Base-by-base conservation (phyloP, 768 basidiomycete genomes). In the Rhodotorula paludigena region DNA sequence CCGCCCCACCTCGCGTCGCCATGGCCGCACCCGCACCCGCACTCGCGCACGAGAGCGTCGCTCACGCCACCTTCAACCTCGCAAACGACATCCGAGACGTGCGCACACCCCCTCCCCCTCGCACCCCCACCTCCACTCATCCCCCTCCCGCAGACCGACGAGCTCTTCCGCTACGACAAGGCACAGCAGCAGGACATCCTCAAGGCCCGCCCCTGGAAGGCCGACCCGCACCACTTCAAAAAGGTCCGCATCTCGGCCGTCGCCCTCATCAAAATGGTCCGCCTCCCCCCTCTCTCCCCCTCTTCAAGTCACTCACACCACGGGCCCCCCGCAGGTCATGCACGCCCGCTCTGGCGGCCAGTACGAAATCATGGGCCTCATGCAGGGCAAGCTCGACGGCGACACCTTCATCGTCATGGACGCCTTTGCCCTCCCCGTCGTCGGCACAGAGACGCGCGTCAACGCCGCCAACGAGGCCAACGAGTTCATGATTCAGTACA, bases 301-400 rank as follows among this genome's bases (percentile, higher is more conserved):
- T 11, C 36, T 16, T 11, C 36, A 16, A 10, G 15, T 14, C 12
- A 7, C 12, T 33, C 63, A 32, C 32, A 58, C 33, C 18, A 14
- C 0, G 4, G 1, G 38, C 14, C 16, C 18, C 2, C 36, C 10
- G 16, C 59, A 81, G 80, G 80, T 82, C 42, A 82, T 80, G 41
- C 94, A 97, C 78, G 94, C 94, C 39, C 86, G 94, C 57, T 97
- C 94, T 5, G 94, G 94, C 66, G 94, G 96, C 10, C 88, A 89
- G 65, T 90, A 97, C 81, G 94, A 99, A 80, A 96, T 99, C 77
- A 99, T 99, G 94, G 94, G 94, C 16, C 84, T 98, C 39, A 96
- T 99, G 92, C 93, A 96, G 79, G 66, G 66, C 39, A 66, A 71
- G 56, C 63, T 70, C 39, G 74, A 78, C 57, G 80, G 79, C 57